Conservation (phyloP, 495 filamentous ascomycete genomes). For the Echria macrotheca region DNA sequence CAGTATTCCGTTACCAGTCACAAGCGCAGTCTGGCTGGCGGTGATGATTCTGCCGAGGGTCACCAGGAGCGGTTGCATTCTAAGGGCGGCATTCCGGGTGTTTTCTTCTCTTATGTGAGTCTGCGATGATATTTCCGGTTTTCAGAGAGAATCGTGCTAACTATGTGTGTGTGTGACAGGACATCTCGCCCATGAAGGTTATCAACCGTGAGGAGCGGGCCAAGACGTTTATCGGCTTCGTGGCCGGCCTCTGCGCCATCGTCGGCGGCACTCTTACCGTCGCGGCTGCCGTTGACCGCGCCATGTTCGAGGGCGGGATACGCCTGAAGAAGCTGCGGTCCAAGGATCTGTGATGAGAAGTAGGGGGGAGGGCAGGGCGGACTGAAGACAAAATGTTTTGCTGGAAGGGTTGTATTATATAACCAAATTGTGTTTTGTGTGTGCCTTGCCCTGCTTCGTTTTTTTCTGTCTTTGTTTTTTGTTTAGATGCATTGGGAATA, state of each 20-base stretch:
- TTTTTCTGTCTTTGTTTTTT: no score
- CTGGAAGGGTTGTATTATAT: no score
- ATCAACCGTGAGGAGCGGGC: constrained; percentile 88
- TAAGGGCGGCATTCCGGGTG: constrained; percentile 85
- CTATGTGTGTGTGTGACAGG: no score
- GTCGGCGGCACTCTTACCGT: constrained; percentile 95
- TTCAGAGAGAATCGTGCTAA: background rate
- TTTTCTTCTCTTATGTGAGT: constrained; percentile 94
- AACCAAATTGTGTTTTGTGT: no score
- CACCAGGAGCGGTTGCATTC: constrained; percentile 89
- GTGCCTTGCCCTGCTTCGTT: no score
- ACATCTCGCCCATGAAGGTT: constrained; percentile 99
- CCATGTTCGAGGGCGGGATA: constrained; percentile 80
- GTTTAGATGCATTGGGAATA: constrained; percentile 1
- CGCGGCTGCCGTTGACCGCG: constrained; percentile 86
- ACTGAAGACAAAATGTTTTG: no score
- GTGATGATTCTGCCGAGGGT: constrained; percentile 73
- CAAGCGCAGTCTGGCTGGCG: constrained; percentile 76
- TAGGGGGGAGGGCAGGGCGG: no score
- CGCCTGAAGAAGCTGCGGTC: constrained; percentile 80
- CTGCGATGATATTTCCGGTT: background rate
- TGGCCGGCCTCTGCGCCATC: constrained; percentile 90
- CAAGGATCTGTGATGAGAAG: constrained; percentile 42
- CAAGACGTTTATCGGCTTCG: constrained; percentile 83
- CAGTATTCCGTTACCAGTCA: constrained; percentile 97